Conservation (phyloP, 2,329 filamentous ascomycete species). For the Aspergillus eucalypticola region DNA sequence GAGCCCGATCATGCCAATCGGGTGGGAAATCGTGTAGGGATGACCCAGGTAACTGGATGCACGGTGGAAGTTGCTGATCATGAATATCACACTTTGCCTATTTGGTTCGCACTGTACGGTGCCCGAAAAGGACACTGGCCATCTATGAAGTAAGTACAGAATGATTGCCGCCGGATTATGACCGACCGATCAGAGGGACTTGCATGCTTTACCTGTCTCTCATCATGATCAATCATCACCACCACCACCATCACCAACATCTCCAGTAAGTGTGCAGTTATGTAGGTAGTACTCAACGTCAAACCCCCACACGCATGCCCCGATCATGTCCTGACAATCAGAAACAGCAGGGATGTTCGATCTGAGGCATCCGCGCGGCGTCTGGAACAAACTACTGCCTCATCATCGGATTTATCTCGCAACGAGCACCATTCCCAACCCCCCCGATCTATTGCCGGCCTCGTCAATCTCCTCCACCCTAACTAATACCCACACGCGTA, state of each 20-base stretch:
- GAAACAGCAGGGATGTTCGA: constrained; percentile 2
- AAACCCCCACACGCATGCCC: constrained; percentile 6
- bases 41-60: constrained; percentile 18
- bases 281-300: neutral
- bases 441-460: neutral
- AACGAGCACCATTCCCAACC: neutral
- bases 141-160: neutral
- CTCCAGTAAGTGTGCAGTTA: too few relatives aligned
- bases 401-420: neutral
- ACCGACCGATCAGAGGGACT: too few relatives aligned
- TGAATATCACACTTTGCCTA: constrained; percentile 16
- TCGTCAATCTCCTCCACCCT: too few relatives aligned
- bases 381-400: neutral
- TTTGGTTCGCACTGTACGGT: neutral
- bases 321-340: constrained; percentile 4
- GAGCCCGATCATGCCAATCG: neutral
- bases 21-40: constrained; percentile 13
- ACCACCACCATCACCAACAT: too few relatives aligned
- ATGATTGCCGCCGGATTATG: too few relatives aligned
- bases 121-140: neutral
- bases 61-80: constrained; percentile 14
- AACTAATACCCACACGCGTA: too few relatives aligned
- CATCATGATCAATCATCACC: too few relatives aligned
- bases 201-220: too few relatives aligned
- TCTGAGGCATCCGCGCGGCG: neutral